A percentile compares a stretch with the other conserved stretches of the same genome.
These are phyloP conservation scores for Phytophthora palmivora DNA, from an alignment of 352 stramenopile species.

Conservation along the genomic window DNA sequence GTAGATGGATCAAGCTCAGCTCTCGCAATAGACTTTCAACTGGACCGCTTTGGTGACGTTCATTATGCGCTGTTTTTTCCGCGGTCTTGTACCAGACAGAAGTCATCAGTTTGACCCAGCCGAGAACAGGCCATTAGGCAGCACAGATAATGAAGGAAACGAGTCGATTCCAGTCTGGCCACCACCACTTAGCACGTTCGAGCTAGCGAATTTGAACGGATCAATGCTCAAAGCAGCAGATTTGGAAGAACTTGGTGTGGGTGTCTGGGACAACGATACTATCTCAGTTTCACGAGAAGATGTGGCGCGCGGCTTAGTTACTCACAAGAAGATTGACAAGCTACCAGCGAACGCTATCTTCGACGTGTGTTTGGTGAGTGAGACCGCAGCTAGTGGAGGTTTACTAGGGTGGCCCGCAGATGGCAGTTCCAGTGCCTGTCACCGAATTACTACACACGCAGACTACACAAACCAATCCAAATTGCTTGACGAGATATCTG, in stretches of 20 bases:
- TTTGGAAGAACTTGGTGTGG: slow-evolving; percentile 61
- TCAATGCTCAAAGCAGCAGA: slow-evolving; percentile 57
- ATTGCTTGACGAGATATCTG: slow-evolving; percentile 57
- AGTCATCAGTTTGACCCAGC: slow-evolving; percentile 24
- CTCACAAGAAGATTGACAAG: slow-evolving; percentile 68
- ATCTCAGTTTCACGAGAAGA: slow-evolving; percentile 79
- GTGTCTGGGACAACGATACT: slow-evolving; percentile 80
- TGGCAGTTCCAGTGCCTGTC: slow-evolving; percentile 42
- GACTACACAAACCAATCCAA: slow-evolving; percentile 85
- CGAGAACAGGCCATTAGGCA: neutral
- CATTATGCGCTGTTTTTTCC: slow-evolving; percentile 84
- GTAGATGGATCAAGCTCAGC: slow-evolving; percentile 50
- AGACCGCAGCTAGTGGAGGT: slow-evolving; percentile 72
- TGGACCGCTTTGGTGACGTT: slow-evolving; percentile 71
- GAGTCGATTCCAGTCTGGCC: slow-evolving; percentile 47
- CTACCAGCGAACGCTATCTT: slow-evolving; percentile 71
- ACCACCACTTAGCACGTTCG: slow-evolving; percentile 52
- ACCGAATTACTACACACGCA: slow-evolving; percentile 65
- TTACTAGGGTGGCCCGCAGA: slow-evolving; percentile 59
- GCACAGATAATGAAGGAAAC: slow-evolving; percentile 13
- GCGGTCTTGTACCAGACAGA: slow-evolving; percentile 50
- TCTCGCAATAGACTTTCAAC: slow-evolving; percentile 58
- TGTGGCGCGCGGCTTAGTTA: slow-evolving; percentile 52
- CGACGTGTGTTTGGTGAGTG: slow-evolving; percentile 76
- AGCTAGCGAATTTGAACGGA: slow-evolving; percentile 50